phyloP scores from a whole-genome alignment of 305 asterid genomes.

The Fraxinus velutina region DNA sequence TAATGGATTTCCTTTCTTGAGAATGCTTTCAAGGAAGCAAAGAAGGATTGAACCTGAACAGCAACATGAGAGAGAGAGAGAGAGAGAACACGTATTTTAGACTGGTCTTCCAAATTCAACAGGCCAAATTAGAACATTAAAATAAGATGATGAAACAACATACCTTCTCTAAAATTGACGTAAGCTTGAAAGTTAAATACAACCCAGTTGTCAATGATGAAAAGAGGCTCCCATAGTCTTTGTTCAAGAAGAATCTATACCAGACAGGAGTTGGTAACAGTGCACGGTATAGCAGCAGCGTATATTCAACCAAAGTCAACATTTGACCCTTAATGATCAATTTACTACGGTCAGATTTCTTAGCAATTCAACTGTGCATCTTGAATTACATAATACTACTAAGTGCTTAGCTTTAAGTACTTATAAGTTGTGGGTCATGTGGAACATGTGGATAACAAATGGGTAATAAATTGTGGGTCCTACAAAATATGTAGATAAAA shows the following conservation, averaged over 20 bases:
- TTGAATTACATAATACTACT: background rate
- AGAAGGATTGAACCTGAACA: slow-evolving; percentile 63
- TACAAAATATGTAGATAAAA: background rate
- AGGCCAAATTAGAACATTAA: slow-evolving; percentile 7
- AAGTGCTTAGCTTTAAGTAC: background rate
- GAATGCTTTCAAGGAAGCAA: slow-evolving; percentile 78
- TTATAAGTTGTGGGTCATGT: background rate
- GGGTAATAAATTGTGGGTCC: background rate
- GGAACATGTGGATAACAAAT: background rate
- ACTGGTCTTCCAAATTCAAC: slow-evolving; percentile 9
- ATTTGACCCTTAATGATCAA: slow-evolving; percentile 72
- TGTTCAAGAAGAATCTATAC: slow-evolving; percentile 95
- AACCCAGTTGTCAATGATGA: slow-evolving; percentile 85
- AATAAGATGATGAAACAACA: slow-evolving; percentile 17
- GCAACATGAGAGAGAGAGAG: slow-evolving; percentile 16
- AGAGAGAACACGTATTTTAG: slow-evolving; percentile 4
- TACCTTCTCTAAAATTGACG: slow-evolving; percentile 82
- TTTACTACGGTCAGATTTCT: slow-evolving; percentile 22
- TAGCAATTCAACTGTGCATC: slow-evolving; percentile 3
- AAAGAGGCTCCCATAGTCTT: slow-evolving; percentile 88
- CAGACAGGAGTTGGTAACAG: slow-evolving; percentile 89
- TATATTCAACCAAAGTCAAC: slow-evolving; percentile 89
- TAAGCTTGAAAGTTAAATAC: slow-evolving; percentile 86
- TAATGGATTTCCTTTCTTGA: slow-evolving; percentile 76
- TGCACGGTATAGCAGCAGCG: slow-evolving; percentile 80